phyloP scores from a whole-genome alignment of 2,329 filamentous ascomycete species.

The Colletotrichum musae region DNA sequence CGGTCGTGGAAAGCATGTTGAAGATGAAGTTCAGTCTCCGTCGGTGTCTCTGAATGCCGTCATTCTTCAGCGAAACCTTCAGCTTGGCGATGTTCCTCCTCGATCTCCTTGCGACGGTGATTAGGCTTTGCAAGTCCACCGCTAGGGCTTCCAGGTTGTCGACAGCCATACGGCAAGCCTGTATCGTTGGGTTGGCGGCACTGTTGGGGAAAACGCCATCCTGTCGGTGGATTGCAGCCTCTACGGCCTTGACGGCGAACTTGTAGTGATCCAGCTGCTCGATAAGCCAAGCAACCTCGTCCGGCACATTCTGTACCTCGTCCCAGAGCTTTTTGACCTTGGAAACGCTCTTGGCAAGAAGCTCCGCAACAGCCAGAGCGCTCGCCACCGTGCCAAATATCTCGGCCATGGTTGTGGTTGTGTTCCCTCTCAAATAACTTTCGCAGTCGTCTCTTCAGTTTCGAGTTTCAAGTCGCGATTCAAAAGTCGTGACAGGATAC shows the following conservation, averaged over 20 bases:
- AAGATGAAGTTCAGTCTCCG: constrained; percentile 5
- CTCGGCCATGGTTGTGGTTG: constrained; percentile 19
- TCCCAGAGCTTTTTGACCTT: constrained; percentile 34
- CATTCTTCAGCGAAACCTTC: constrained; percentile 28
- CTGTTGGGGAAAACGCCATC: neutral
- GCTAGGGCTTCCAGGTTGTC: constrained; percentile 1
- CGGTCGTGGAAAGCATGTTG: constrained; percentile 1
- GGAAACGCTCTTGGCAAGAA: constrained; percentile 13
- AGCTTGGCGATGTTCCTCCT: constrained; percentile 27
- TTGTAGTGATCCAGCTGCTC: constrained; percentile 2
- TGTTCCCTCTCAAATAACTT: no score
- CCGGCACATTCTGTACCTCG: constrained; percentile 31
- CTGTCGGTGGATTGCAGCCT: neutral
- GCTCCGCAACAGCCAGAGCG: constrained; percentile 29
- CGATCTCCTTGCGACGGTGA: neutral
- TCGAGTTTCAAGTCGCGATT: no score
- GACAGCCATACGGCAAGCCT: constrained; percentile 12
- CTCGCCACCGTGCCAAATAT: constrained; percentile 27
- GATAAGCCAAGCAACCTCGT: constrained; percentile 20
- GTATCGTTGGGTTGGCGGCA: neutral
- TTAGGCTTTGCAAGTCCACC: neutral
- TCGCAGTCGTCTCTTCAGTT: no score
- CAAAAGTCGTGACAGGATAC: no score
- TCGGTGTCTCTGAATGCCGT: neutral
- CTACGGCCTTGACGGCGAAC: constrained; percentile 2